Evolutionary conservation across 2,329 filamentous ascomycete species (phyloP).

Genomic region (Fusarium tricinctum): DNA sequence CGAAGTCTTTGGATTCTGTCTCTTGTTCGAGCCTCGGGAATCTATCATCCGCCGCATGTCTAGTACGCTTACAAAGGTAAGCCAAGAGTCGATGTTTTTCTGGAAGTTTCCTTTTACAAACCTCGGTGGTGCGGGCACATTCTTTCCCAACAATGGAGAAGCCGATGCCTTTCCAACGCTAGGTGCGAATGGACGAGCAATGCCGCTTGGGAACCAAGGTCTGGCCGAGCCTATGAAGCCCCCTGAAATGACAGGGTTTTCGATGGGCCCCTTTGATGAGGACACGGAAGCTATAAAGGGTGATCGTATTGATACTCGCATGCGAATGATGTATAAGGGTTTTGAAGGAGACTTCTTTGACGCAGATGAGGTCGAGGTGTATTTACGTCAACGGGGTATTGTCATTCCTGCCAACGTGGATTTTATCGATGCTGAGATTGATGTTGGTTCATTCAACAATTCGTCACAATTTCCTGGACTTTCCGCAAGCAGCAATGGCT

Average conservation of each 20-base stretch:
- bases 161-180: not conserved
- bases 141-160: slow-evolving; percentile 60
- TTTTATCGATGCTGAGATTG: slow-evolving; percentile 71
- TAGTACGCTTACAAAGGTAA: slow-evolving; percentile 51
- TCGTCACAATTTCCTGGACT: slow-evolving; percentile 20
- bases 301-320: slow-evolving; percentile 59
- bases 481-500: slow-evolving; percentile 8
- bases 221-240: slow-evolving; percentile 47
- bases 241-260: slow-evolving; percentile 47
- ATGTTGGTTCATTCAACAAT: slow-evolving; percentile 57
- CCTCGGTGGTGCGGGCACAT: slow-evolving; percentile 77
- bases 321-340: slow-evolving; percentile 69
- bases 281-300: slow-evolving; percentile 58
- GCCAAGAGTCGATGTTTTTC: slow-evolving; percentile 65
- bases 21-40: slow-evolving; percentile 69
- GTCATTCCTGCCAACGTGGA: slow-evolving; percentile 72
- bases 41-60: slow-evolving; percentile 61
- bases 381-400: slow-evolving; percentile 75
- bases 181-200: not conserved
- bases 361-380: slow-evolving; percentile 80
- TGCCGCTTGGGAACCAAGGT: slow-evolving; percentile 57
- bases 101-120: slow-evolving; percentile 74
- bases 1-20: slow-evolving; percentile 78
- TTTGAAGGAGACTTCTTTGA: slow-evolving; percentile 84
- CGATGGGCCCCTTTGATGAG: slow-evolving; percentile 64